Conservation (phyloP, 306 rosid genomes). For the Delonix regia region DNA sequence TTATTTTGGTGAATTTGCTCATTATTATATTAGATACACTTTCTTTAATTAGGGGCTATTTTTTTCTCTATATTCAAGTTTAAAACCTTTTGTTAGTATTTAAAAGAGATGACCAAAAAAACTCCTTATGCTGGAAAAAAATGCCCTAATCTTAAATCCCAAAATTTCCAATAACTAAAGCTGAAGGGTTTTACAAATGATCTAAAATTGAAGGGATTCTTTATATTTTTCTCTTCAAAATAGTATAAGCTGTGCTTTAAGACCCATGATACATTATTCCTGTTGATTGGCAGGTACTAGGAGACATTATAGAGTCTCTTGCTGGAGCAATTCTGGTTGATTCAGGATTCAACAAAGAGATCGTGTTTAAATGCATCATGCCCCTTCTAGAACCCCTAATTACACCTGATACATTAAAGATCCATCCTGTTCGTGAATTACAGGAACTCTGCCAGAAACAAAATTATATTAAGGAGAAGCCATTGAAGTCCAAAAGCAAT, state of each 20-base stretch:
- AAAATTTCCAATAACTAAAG: not conserved
- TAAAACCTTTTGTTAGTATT: too few species aligned
- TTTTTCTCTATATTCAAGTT: too few species aligned
- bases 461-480: slow-evolving; percentile 36
- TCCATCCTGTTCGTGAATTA: slow-evolving; percentile 63
- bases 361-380: slow-evolving; percentile 58
- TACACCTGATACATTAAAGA: slow-evolving; percentile 59
- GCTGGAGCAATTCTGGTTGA: slow-evolving; percentile 85
- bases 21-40: not conserved
- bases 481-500: not conserved
- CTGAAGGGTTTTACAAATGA: too few species aligned
- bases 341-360: slow-evolving; percentile 58
- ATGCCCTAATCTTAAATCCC: not conserved
- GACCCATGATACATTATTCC: slow-evolving; percentile 5
- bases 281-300: slow-evolving; percentile 62
- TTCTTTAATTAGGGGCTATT: too few species aligned
- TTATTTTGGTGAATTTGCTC: not conserved
- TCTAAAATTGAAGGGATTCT: not conserved
- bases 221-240: too few species aligned
- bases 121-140: not conserved
- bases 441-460: slow-evolving; percentile 47
- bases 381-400: slow-evolving; percentile 76
- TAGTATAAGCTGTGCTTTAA: slow-evolving; percentile 5
- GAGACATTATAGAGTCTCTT: slow-evolving; percentile 79
- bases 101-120: too few species aligned